A percentile compares a stretch with the other conserved stretches of the same genome.
Evolutionary conservation across 2,329 filamentous ascomycete species (phyloP).

Genomic region (Penicillium hordei): DNA sequence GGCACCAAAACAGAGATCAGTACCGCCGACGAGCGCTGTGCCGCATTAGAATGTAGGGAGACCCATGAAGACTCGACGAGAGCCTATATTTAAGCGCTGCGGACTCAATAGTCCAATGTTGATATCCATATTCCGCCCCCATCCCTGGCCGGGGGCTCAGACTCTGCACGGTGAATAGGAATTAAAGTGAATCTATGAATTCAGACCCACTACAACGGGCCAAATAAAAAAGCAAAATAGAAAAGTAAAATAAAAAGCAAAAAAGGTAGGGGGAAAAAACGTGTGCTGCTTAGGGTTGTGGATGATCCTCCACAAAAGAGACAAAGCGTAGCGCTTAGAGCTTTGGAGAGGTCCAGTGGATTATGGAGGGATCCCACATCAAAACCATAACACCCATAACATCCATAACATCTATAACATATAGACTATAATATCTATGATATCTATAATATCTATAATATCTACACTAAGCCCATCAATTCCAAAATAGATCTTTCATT

Average conservation of each 20-base stretch:
- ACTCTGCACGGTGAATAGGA: conserved; percentile 26
- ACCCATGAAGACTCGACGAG: conserved; percentile 30
- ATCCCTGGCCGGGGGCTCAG: conserved; percentile 29
- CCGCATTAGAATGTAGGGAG: conserved; percentile 28
- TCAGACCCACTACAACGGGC: conserved; percentile 20
- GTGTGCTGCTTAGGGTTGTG: conserved; percentile 5
- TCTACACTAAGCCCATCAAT: neutral
- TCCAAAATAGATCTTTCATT: neutral
- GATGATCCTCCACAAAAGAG: conserved; percentile 6
- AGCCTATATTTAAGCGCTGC: conserved; percentile 41
- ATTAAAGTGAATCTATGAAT: conserved; percentile 12
- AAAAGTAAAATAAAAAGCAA: neutral
- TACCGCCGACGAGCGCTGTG: conserved; percentile 34
- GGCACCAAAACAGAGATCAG: conserved; percentile 26
- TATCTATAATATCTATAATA: neutral
- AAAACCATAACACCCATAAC: neutral
- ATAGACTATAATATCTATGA: neutral
- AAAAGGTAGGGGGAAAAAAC: neutral
- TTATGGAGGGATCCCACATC: neutral
- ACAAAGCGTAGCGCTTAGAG: conserved; percentile 13
- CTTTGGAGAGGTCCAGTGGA: neutral
- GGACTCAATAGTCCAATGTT: conserved; percentile 25
- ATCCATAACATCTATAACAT: no score
- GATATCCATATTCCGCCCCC: conserved; percentile 35
- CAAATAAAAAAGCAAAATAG: neutral